phyloP scores from a whole-genome alignment of 257 asterid species.

The Cinchona pubescens region DNA sequence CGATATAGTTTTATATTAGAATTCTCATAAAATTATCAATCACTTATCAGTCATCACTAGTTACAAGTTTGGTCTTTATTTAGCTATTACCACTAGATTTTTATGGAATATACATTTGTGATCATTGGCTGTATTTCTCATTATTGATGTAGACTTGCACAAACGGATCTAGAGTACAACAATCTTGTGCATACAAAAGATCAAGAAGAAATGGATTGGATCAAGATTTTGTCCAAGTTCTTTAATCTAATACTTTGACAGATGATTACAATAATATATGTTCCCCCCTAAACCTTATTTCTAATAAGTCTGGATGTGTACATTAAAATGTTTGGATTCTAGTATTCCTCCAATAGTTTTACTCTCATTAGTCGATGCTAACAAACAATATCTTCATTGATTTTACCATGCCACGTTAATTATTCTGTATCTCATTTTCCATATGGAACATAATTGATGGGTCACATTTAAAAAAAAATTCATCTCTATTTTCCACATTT shows the following conservation, averaged over 20 bases:
- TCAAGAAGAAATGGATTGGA: background rate
- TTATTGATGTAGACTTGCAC: background rate
- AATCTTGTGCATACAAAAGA: background rate
- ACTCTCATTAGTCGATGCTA: slow-evolving; percentile 17
- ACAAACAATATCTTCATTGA: slow-evolving; percentile 17
- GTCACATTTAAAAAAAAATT: slow-evolving; percentile 26
- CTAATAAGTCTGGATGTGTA: slow-evolving; percentile 7
- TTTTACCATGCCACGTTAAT: slow-evolving; percentile 12
- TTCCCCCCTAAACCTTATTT: background rate
- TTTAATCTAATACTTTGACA: background rate
- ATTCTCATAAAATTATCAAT: too few relatives aligned
- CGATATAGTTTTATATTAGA: too few relatives aligned
- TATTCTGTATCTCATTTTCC: too few relatives aligned
- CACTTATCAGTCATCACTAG: background rate
- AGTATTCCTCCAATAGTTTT: background rate
- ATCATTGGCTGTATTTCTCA: background rate
- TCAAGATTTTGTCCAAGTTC: background rate
- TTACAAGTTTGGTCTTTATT: background rate
- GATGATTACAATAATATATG: slow-evolving; percentile 6
- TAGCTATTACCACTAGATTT: background rate
- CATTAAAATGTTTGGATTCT: background rate
- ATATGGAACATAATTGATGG: slow-evolving; percentile 47
- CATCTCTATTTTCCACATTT: slow-evolving; percentile 13
- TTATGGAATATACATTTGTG: background rate
- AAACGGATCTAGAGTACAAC: background rate